Percentiles rank a stretch among this genome's conserved stretches.
Conservation (phyloP, 2,329 filamentous ascomycete genomes). For the Colletotrichum phormii region DNA sequence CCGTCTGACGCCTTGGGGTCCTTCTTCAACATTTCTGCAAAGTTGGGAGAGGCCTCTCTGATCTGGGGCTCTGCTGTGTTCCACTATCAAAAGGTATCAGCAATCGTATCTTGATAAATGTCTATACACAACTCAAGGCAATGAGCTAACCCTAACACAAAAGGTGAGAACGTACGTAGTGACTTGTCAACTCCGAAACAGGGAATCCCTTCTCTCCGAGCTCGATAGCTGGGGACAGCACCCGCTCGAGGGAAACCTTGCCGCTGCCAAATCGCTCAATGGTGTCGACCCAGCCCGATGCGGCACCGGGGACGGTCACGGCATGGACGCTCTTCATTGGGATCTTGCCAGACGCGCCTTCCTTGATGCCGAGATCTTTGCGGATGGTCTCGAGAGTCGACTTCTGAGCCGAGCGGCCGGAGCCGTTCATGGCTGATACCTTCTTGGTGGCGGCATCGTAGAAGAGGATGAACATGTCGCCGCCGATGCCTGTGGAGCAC, state of each 20-base stretch:
- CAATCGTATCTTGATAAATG: not conserved
- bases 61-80: conserved; percentile 70
- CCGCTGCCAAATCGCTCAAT: conserved; percentile 91
- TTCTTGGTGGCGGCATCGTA: conserved; percentile 87
- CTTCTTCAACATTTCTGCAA: conserved; percentile 85
- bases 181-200: conserved; percentile 82
- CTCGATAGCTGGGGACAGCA: conserved; percentile 85
- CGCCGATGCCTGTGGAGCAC: conserved; percentile 92
- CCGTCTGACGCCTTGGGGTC: conserved; percentile 77
- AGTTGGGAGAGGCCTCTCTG: conserved; percentile 84
- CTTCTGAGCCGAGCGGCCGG: conserved; percentile 81
- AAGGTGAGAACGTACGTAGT: conserved; percentile 65
- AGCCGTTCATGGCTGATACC: conserved; percentile 90
- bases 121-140: too few species aligned
- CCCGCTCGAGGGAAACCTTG: conserved; percentile 79
- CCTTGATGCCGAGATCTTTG: conserved; percentile 73
- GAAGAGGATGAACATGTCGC: conserved; percentile 96
- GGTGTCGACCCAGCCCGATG: conserved; percentile 93
- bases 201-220: conserved; percentile 91
- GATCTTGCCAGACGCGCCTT: conserved; percentile 69
- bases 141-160: too few species aligned
- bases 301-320: conserved; percentile 88
- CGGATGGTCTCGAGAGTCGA: conserved; percentile 78
- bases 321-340: conserved; percentile 82
- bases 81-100: conserved; percentile 71